phyloP scores from a whole-genome alignment of 441 rosid genomes.

The Daphne laureola region DNA sequence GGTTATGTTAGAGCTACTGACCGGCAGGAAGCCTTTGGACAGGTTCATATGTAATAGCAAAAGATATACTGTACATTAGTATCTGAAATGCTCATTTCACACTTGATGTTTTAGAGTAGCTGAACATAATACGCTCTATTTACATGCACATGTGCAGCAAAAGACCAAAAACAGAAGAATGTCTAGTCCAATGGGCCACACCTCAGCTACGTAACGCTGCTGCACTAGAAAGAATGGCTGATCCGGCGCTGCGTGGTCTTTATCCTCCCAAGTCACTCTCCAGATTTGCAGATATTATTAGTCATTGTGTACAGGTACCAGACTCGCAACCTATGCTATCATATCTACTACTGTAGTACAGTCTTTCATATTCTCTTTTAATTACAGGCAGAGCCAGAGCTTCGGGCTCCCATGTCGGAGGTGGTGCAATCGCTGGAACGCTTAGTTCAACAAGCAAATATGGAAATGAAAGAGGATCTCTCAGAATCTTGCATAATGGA shows the following conservation, averaged over 20 bases:
- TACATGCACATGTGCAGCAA: constrained; percentile 26
- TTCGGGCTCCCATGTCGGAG: constrained; percentile 81
- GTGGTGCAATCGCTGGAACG: constrained; percentile 78
- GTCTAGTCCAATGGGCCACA: constrained; percentile 78
- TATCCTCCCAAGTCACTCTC: constrained; percentile 76
- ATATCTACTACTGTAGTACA: neutral
- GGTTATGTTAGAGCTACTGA: constrained; percentile 85
- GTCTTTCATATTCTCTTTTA: constrained; percentile 1
- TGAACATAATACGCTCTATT: too few relatives aligned
- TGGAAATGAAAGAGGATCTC: constrained; percentile 44
- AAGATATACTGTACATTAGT: too few relatives aligned
- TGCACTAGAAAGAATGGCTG: constrained; percentile 69
- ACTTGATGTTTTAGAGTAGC: too few relatives aligned
- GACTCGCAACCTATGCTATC: neutral
- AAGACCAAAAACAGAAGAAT: constrained; percentile 64
- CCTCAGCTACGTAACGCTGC: constrained; percentile 70
- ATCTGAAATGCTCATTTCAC: too few relatives aligned
- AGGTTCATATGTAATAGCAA: constrained; percentile 28
- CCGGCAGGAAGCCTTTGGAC: constrained; percentile 86
- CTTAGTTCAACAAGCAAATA: constrained; percentile 49
- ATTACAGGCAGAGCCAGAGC: constrained; percentile 60
- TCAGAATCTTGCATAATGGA: constrained; percentile 39
- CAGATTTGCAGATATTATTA: constrained; percentile 69
- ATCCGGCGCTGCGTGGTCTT: constrained; percentile 90
- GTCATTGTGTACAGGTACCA: constrained; percentile 73